Conservation (phyloP, 129 eudicot genomes). For the Oenanthe sinensis region DNA sequence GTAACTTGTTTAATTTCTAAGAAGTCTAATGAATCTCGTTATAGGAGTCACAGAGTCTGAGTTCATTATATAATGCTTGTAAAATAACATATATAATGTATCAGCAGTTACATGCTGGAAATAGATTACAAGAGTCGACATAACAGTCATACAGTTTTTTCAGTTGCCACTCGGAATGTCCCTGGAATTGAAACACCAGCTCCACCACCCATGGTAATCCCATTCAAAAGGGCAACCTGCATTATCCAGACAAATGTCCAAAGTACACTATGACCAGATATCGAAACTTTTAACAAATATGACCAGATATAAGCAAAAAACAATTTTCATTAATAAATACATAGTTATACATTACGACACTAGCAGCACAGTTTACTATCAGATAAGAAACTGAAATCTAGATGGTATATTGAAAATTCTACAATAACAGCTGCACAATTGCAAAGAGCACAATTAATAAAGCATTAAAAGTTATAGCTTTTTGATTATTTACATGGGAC, state of each 20-base stretch:
- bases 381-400: neutral
- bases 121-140: neutral
- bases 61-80: neutral
- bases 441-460: neutral
- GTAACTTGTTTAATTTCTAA: neutral
- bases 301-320: neutral
- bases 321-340: neutral
- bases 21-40: neutral
- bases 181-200: conserved; percentile 86
- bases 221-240: conserved; percentile 86
- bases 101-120: neutral
- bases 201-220: conserved; percentile 96
- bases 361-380: neutral
- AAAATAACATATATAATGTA: neutral
- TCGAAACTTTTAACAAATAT: neutral
- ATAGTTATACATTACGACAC: neutral
- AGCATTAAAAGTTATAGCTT: neutral
- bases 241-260: conserved; percentile 4
- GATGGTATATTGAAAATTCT: neutral
- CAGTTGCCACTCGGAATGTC: conserved; percentile 84
- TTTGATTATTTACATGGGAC: conserved; percentile 61
- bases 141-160: conserved; percentile 54
- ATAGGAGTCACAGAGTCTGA: neutral
- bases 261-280: neutral
- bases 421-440: neutral